These are phyloP conservation scores for Talaromyces sp. DNA, from an alignment of 2,329 filamentous ascomycete genomes.

Conservation along the genomic window DNA sequence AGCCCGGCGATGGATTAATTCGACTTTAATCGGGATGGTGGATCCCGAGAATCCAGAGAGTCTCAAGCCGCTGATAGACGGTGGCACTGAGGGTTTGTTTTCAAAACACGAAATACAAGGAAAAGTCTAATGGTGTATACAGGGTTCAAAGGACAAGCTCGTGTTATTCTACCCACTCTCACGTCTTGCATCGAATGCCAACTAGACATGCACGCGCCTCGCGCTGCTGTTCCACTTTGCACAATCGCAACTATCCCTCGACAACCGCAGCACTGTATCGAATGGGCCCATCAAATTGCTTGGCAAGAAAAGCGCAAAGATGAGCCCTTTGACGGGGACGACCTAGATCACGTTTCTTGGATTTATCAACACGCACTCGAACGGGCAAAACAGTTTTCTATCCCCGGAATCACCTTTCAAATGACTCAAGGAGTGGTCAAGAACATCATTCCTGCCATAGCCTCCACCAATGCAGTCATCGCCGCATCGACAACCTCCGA, in stretches of 20 bases:
- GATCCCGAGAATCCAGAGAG: constrained; percentile 77
- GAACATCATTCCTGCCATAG: constrained; percentile 98
- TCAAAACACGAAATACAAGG: not conserved
- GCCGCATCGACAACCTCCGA: constrained; percentile 96
- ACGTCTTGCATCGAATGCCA: constrained; percentile 98
- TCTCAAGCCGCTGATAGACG: constrained; percentile 90
- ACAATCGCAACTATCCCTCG: constrained; percentile 94
- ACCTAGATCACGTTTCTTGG: constrained; percentile 97
- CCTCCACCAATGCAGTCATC: constrained; percentile 94
- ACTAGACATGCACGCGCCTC: constrained; percentile 96
- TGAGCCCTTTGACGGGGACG: constrained; percentile 84
- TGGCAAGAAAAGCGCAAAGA: constrained; percentile 87
- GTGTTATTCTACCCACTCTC: constrained; percentile 85
- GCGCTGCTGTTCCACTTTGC: constrained; percentile 92
- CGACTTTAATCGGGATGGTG: constrained; percentile 84
- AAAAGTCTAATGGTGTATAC: not conserved
- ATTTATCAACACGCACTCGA: constrained; percentile 78
- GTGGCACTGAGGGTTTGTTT: constrained; percentile 74
- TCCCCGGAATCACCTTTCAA: constrained; percentile 86
- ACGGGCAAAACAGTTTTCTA: constrained; percentile 83
- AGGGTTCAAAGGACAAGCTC: constrained; percentile 94
- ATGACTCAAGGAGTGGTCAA: constrained; percentile 97
- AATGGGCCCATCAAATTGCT: constrained; percentile 97
- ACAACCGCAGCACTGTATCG: constrained; percentile 95
- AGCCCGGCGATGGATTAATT: constrained; percentile 97